Evolutionary conservation across 176 grass and related monocot species (phyloP), one percentile per base, ranked within the genome.

Genomic region (Secale cereale): DNA sequence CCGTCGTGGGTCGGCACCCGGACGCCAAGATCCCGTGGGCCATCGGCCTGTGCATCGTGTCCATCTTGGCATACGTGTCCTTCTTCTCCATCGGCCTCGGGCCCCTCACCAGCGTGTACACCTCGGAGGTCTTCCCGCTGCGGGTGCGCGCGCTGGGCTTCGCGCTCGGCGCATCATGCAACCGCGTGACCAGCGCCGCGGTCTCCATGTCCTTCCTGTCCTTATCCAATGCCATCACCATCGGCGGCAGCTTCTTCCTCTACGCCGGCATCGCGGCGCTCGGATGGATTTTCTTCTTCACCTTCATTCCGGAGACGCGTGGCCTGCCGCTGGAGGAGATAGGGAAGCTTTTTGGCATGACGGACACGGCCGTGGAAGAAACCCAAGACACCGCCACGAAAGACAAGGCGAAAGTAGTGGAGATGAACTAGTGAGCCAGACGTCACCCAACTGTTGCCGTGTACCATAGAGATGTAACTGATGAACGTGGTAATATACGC

Each of bases 1-100:
- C 88, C 20, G 35, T 88, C 17, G 83, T 92, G 7, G 81, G 67
- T 16, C 74, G 79, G 2, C 66, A 91, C 66, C 79, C 78, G 2
- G 68, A 73, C 40, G 56, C 37, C 23, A 88, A 52, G 59, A 9
- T 88, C 5, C 43, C 76, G 0, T 92, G 90, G 93, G 90, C 90
- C 31, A 25, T 88, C 29, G 90, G 56, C 14, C 54, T 95, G 45
- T 95, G 82, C 81, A 90, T 95, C 64, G 29, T 27, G 14, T 88
- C 88, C 48, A 52, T 78, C 33, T 40, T 95, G 16, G 32, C 86
- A 37, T 95, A 74, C 69, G 90, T 95, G 16, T 78, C 90, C 0
- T 95, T 92, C 79, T 95, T 95, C 93, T 95, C 93, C 1, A 90
- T 92, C 45, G 93, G 93, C 0, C 86, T 95, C 5, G 93, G 93